These are phyloP conservation scores for Neurospora sublineolata DNA, from an alignment of 495 filamentous ascomycete genomes.

Conservation along the genomic window DNA sequence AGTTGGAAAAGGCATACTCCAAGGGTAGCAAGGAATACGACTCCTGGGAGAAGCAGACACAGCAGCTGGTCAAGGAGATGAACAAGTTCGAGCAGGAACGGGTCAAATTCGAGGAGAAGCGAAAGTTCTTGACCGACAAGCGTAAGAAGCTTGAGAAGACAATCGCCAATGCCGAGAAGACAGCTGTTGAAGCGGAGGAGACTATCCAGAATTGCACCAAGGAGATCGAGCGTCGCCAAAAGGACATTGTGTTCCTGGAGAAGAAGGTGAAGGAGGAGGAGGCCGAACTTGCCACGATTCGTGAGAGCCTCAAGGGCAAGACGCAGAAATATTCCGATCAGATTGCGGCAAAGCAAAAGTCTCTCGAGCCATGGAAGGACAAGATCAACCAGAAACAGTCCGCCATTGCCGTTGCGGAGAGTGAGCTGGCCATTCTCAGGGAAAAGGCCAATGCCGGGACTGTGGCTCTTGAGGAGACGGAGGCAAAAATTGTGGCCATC, in stretches of 20 bases:
- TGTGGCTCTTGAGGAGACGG: slow-evolving; percentile 71
- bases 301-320: slow-evolving; percentile 83
- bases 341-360: slow-evolving; percentile 84
- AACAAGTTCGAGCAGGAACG: slow-evolving; percentile 87
- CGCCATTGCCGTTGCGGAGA: slow-evolving; percentile 84
- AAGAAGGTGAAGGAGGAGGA: slow-evolving; percentile 65
- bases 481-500: slow-evolving; percentile 63
- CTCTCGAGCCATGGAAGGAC: slow-evolving; percentile 89
- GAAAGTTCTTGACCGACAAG: slow-evolving; percentile 81
- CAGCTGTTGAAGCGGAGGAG: slow-evolving; percentile 62
- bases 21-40: slow-evolving; percentile 71
- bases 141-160: slow-evolving; percentile 91
- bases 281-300: slow-evolving; percentile 63
- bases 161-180: slow-evolving; percentile 50
- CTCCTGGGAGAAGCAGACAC: slow-evolving; percentile 66
- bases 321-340: slow-evolving; percentile 89
- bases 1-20: slow-evolving; percentile 75
- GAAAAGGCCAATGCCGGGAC: slow-evolving; percentile 81
- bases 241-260: slow-evolving; percentile 63
- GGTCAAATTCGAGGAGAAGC: slow-evolving; percentile 96
- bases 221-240: slow-evolving; percentile 64
- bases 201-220: slow-evolving; percentile 62
- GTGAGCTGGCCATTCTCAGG: slow-evolving; percentile 79
- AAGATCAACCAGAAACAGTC: slow-evolving; percentile 95
- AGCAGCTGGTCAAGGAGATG: slow-evolving; percentile 76